Conservation (phyloP, 768 basidiomycete genomes). For the Phylloporus rhodoxanthus region DNA sequence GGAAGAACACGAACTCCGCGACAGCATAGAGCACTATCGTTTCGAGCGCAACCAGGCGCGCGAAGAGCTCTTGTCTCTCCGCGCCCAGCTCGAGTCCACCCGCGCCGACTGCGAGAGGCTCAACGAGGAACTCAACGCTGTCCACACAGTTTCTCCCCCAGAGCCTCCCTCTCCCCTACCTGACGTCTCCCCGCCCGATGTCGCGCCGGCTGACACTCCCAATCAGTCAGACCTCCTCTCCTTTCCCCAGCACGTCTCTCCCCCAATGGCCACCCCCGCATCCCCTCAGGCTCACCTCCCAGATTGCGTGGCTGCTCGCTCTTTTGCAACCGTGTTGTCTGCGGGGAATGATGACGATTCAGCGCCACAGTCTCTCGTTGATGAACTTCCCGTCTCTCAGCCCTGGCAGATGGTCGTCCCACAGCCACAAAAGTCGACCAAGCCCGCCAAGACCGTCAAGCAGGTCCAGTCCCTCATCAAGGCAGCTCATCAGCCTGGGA, state of each 20-base stretch:
- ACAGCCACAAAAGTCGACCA: constrained; percentile 12
- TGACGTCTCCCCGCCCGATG: constrained; percentile 1
- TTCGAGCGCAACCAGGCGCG: constrained; percentile 34
- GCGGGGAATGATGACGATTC: constrained; percentile 27
- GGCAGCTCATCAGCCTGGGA: constrained; percentile 39
- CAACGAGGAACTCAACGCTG: constrained; percentile 17
- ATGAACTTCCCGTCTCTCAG: constrained; percentile 15
- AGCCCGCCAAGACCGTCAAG: constrained; percentile 33
- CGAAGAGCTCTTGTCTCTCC: constrained; percentile 29
- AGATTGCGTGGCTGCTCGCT: constrained; percentile 32
- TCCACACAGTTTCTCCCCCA: neutral
- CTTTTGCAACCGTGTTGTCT: constrained; percentile 30
- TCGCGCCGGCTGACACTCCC: constrained; percentile 1
- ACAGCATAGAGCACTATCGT: constrained; percentile 31
- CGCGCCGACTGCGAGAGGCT: constrained; percentile 32
- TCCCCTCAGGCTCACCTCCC: constrained; percentile 32
- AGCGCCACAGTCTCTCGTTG: constrained; percentile 18
- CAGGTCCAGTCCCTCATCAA: constrained; percentile 40
- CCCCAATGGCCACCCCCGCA: constrained; percentile 28
- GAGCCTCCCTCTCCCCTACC: constrained; percentile 5
- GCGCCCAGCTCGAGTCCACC: constrained; percentile 30
- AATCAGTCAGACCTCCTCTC: constrained; percentile 17
- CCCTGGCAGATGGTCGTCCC: constrained; percentile 22
- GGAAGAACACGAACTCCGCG: constrained; percentile 32
- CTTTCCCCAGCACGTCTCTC: constrained; percentile 17